Conservation (phyloP, 768 basidiomycete species). For the Chalciporus pseudorubinellus region DNA sequence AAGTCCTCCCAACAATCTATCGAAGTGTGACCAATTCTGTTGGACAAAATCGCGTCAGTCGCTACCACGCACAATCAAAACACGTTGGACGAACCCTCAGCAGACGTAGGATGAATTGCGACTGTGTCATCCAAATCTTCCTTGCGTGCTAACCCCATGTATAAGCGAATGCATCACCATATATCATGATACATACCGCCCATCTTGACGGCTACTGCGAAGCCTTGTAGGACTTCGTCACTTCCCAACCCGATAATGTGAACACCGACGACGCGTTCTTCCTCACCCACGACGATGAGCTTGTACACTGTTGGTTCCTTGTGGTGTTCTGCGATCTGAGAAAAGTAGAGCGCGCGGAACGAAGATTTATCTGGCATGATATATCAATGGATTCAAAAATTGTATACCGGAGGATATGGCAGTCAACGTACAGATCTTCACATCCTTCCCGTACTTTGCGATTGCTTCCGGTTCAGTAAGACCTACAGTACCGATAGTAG, state of each 20-base stretch:
- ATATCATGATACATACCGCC: conserved; percentile 44
- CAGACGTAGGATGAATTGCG: conserved; percentile 89
- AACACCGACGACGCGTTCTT: conserved; percentile 94
- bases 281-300: conserved; percentile 79
- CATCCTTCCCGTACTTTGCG: conserved; percentile 79
- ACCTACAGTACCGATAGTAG: conserved; percentile 93
- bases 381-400: not conserved
- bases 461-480: conserved; percentile 90
- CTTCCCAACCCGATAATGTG: conserved; percentile 91
- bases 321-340: conserved; percentile 84
- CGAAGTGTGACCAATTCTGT: conserved; percentile 59
- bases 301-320: conserved; percentile 97
- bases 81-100: conserved; percentile 58
- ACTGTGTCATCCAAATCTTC: conserved; percentile 83
- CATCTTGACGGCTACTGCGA: conserved; percentile 98
- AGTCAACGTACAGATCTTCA: conserved; percentile 81
- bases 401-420: not conserved
- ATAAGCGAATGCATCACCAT: conserved; percentile 5
- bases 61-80: not conserved
- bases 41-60: conserved; percentile 15
- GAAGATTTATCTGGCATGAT: conserved; percentile 62
- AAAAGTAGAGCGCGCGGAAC: conserved; percentile 87
- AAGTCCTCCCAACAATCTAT: conserved; percentile 20
- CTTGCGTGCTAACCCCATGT: conserved; percentile 55
- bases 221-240: conserved; percentile 95